A percentile compares a stretch with the other conserved stretches of the same genome.
Conservation (phyloP, 2,329 filamentous ascomycete species). For the Madurella mycetomatis region DNA sequence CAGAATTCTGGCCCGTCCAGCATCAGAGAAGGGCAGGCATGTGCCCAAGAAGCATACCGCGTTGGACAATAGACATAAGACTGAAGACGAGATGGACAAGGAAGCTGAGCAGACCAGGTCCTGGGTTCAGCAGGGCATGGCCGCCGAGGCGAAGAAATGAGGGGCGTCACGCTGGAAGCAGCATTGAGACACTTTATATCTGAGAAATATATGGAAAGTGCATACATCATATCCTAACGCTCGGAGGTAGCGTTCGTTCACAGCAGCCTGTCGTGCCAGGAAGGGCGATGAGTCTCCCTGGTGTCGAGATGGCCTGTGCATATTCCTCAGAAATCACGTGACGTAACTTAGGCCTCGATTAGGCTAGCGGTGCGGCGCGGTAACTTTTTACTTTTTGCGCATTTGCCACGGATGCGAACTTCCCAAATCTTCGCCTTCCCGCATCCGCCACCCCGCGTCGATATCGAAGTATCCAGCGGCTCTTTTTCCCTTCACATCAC, state of each 20-base stretch:
- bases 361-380: background rate
- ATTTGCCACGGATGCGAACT: background rate
- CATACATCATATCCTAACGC: no score
- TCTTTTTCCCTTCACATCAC: background rate
- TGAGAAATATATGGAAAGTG: no score
- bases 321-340: no score
- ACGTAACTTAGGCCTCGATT: background rate
- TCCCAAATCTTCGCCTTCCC: slow-evolving; percentile 1
- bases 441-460: background rate
- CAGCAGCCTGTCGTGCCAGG: no score
- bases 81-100: slow-evolving; percentile 47
- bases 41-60: slow-evolving; percentile 61
- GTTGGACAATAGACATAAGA: slow-evolving; percentile 36
- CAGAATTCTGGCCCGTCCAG: slow-evolving; percentile 63
- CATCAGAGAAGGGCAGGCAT: slow-evolving; percentile 67
- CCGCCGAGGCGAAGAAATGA: slow-evolving; percentile 49
- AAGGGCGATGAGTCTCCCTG: no score
- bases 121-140: slow-evolving; percentile 65
- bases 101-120: slow-evolving; percentile 42
- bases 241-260: no score
- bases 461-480: background rate
- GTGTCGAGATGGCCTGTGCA: no score
- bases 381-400: background rate
- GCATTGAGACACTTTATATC: background rate
- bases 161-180: background rate